Conservation (phyloP, 225 moss, liverwort and hornwort genomes). For the Polytrichum formosum region DNA sequence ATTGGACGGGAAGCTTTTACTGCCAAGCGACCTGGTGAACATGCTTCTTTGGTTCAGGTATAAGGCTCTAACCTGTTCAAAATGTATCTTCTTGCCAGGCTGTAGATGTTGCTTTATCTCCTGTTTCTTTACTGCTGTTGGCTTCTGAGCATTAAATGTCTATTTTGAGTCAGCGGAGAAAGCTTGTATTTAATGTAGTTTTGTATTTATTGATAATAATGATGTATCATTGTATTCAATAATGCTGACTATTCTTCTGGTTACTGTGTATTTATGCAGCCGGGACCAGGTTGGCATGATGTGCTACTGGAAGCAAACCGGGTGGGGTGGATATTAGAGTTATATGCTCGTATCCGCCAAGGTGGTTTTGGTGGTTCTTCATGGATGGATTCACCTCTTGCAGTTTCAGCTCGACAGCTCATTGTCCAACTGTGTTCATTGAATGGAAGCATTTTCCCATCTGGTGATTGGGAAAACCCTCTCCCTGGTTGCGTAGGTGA, state of each 20-base stretch:
- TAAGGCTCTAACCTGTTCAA: not conserved
- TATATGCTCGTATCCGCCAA: slow-evolving; percentile 78
- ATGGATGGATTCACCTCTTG: slow-evolving; percentile 94
- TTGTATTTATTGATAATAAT: too few relatives aligned
- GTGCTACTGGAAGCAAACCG: slow-evolving; percentile 79
- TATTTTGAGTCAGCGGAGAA: too few relatives aligned
- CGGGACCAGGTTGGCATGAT: slow-evolving; percentile 97
- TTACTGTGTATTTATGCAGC: slow-evolving; percentile 48
- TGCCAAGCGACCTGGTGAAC: slow-evolving; percentile 84
- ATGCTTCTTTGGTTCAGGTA: slow-evolving; percentile 88
- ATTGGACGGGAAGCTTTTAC: slow-evolving; percentile 63
- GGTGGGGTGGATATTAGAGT: slow-evolving; percentile 86
- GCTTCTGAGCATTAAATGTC: too few relatives aligned
- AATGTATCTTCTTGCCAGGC: too few relatives aligned
- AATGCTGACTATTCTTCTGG: too few relatives aligned
- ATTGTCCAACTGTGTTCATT: slow-evolving; percentile 94
- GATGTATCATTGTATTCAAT: too few relatives aligned
- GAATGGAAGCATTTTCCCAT: slow-evolving; percentile 90
- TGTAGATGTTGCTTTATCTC: too few relatives aligned
- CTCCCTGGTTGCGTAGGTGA: not conserved
- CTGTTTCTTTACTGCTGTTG: too few relatives aligned
- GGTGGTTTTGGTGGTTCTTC: slow-evolving; percentile 65
- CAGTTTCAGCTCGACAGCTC: slow-evolving; percentile 92
- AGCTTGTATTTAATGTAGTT: too few relatives aligned
- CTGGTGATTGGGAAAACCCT: slow-evolving; percentile 44